These are phyloP conservation scores for Pseudomonodictys pantanalensis DNA, from an alignment of 495 filamentous ascomycete species.

Conservation along the genomic window DNA sequence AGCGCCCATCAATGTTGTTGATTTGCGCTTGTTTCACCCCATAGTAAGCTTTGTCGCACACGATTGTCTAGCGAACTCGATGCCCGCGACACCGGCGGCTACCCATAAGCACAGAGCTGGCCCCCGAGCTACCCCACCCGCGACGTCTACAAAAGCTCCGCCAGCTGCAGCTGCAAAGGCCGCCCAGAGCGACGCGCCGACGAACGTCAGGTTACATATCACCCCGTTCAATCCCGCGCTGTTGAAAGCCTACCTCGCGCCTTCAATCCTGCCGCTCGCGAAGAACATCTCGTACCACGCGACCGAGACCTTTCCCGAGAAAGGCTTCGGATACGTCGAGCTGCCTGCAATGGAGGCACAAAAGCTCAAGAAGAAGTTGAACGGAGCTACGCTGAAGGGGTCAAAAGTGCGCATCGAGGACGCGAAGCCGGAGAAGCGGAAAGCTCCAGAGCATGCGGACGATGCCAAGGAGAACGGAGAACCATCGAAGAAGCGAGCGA, in stretches of 20 bases:
- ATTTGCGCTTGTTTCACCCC: neutral
- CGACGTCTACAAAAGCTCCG: neutral
- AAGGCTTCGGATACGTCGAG: conserved; percentile 83
- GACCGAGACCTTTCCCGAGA: conserved; percentile 83
- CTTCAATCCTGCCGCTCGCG: conserved; percentile 62
- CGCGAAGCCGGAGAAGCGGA: conserved; percentile 58
- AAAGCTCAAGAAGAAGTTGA: conserved; percentile 87
- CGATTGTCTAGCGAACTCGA: conserved; percentile 1
- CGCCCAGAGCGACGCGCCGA: conserved; percentile 13
- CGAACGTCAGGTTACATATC: conserved; percentile 62
- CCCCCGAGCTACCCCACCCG: neutral
- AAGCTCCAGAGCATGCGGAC: conserved; percentile 27
- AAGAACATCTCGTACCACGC: conserved; percentile 80
- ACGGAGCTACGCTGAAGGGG: conserved; percentile 81
- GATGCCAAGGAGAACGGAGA: conserved; percentile 39
- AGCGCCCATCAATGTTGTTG: neutral
- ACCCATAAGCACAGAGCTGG: neutral
- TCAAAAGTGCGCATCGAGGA: conserved; percentile 79
- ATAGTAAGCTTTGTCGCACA: neutral
- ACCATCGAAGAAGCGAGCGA: conserved; percentile 40
- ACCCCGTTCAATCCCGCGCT: conserved; percentile 75
- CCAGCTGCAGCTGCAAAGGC: neutral
- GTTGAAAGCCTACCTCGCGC: conserved; percentile 63
- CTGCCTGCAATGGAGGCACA: conserved; percentile 77
- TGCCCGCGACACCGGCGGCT: conserved; percentile 16